Base-by-base conservation (phyloP, 805 yeast genomes). In the Monosporozyma aquatica region DNA sequence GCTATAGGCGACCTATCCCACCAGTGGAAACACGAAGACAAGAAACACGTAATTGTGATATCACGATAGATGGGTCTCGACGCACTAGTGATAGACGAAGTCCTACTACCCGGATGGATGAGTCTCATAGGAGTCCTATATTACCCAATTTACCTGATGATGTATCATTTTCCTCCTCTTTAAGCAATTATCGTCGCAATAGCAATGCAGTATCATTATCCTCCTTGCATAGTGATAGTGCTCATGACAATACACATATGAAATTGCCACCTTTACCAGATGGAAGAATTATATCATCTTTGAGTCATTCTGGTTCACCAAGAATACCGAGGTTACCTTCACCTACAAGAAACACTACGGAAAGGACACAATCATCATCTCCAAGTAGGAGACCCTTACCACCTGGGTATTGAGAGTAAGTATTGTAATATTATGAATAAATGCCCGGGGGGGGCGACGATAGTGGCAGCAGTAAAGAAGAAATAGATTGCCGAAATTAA, bases 361-460 rank as follows among this genome's bases (percentile, higher is more conserved):
- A 13, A 18, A 27, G 25, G 40, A 42, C 17, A 41, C 47, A 30
- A 26, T 40, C 27, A 47, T 46, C 35, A 9, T 44, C 57, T 4
- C 57, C 59, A 11, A 42, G 46, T 18, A 47, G 54, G 10, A 43
- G 58, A 33, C 44, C 52, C 36, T 49, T 52, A 33, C 61, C 61
- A 15, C 59, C 59, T 3, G 35, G 35, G 11, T 32, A 20, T 11
- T 32, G 10, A 15, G n/a, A n/a, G n/a, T n/a, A n/a, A n/a, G n/a
- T n/a, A 10, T 24, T 17, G 17, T 18, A 18, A 33, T 30, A 32
- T 6, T 17, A 30, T 15, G 8, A 28, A 3, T 8, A 21, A 14
- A n/a, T n/a, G n/a, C n/a, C n/a, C n/a, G n/a, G n/a, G n/a, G n/a
- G n/a, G n/a, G n/a, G n/a, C n/a, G n/a, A n/a, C n/a, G n/a, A n/a